Evolutionary conservation across 139 green algal genomes (phyloP).

Genomic region (Haematococcus lacustris): DNA sequence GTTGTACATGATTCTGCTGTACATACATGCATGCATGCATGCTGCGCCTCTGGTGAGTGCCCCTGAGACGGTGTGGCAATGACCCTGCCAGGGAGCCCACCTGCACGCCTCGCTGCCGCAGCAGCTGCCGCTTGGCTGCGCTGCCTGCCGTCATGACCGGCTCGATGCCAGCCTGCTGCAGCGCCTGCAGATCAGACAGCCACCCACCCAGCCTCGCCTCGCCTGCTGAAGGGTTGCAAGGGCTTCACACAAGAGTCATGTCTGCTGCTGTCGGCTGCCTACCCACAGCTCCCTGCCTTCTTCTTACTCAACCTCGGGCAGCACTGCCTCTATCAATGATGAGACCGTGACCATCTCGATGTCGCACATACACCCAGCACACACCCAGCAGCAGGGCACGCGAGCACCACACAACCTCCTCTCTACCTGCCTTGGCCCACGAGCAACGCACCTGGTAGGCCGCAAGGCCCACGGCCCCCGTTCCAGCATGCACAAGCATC

Average conservation of each 20-base stretch:
- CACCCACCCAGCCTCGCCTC: background rate
- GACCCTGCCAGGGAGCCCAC: background rate
- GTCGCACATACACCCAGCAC: background rate
- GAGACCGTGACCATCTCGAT: background rate
- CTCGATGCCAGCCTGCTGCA: conserved; percentile 32
- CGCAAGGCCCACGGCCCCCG: conserved; percentile 70
- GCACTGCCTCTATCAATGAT: background rate
- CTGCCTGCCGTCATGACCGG: conserved; percentile 16
- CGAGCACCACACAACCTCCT: background rate
- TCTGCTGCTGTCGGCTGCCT: background rate
- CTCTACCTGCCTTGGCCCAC: background rate
- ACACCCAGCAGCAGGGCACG: background rate
- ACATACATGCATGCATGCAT: background rate
- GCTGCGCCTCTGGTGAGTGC: background rate
- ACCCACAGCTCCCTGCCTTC: background rate
- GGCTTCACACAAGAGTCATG: background rate
- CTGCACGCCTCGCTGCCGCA: conserved; percentile 40
- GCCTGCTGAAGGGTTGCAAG: background rate
- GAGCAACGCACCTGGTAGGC: conserved; percentile 42
- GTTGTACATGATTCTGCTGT: background rate
- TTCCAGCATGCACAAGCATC: conserved; percentile 68
- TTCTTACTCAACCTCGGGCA: background rate
- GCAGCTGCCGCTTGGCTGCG: conserved; percentile 46
- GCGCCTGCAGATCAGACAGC: conserved; percentile 31
- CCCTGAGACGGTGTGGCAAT: background rate